Base-by-base conservation (phyloP, 2,329 filamentous ascomycete genomes). In the Colletotrichum destructivum region DNA sequence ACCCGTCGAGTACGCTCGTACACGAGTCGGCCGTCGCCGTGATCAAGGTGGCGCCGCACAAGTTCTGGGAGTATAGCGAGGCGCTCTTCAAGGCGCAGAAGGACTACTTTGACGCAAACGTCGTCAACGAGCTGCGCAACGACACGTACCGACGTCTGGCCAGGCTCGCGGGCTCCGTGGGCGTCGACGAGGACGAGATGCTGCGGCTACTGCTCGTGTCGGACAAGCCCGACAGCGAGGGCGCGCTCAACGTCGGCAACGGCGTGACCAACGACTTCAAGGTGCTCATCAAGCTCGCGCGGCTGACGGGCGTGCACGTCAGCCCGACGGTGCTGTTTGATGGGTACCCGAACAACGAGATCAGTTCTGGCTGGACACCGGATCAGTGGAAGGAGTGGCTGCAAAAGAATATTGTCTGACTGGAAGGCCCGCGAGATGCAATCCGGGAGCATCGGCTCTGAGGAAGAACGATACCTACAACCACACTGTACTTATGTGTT, bases 251-350 rank as follows among this genome's bases (percentile, higher is more conserved):
- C 79, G 81, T 79, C 11, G 95, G 96, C 0, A 98, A 98, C 80
- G 85, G 86, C 68, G 92, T 97, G 62, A 98, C 95, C 31, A 88
- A 93, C 79, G 94, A 98, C 81, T 82, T 98, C 66, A 98, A 98
- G 86, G 82, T 94, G 60, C 84, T 96, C 77, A 90, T 96, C 73
- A 97, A 95, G 88, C 92, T 92, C 81, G 89, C 94, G 77, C 86
- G 96, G 54, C 83, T 96, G 75, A 88, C 93, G 11, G 93, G 95
- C 15, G 90, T 98, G 54, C 96, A 98, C 84, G 94, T 98, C 51
- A 96, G 94, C 52, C 96, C 96, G 2, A 98, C 95, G 0, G 94
- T 96, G 23, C 87, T 97, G 61, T 95, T 97, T 81, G 91, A 98
- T 82, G 95, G 95, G 0, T 89, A 97, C 31, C 91, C 97, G 61